Base-by-base conservation (phyloP, 2,329 filamentous ascomycete species). In the Sporothrix luriei region DNA sequence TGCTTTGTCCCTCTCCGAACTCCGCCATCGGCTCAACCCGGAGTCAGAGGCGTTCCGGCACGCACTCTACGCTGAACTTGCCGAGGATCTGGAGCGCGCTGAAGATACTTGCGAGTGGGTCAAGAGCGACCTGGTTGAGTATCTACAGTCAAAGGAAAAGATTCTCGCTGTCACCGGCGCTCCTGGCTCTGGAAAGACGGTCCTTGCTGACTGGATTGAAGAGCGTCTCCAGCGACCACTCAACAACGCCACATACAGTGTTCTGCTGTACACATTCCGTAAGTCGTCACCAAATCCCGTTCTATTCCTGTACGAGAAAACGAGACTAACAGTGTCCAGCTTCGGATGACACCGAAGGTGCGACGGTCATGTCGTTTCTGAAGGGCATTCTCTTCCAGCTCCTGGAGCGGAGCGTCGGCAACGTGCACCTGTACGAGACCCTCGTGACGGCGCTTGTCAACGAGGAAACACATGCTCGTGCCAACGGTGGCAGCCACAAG, bases 181-280 rank as follows among this genome's bases (percentile, higher is more conserved):
- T 1, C 86, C 88, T 3, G 91, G 88, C 0, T 91, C 91, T 38
- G 94, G 94, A 57, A 98, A 97, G 82, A 97, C 94, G 1, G 94
- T 94, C 0, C 80, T 98, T 54, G 94, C 94, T 3, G 76, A 77
- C 14, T 82, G 80, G 80, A 77, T 80, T 48, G 76, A 79, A 43
- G 79, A 82, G 68, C 75, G 79, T 13, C 76, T 82, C 16, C 77
- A 80, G 21, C 76, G 78, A 9, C 79, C 80, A 1, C 72, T 81
- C 3, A 74, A 79, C 62, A 75, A 78, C 71, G 74, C 72, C 13
- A 78, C 77, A 2, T 79, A 80, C 54, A 75, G 75, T 6, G 78
- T 79, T 0, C 72, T 82, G 14, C 74, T 75, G 0, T 81, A 79
- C 73, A 78, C 76, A 29, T 81, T 81, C 69, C 76, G 78, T 80